A percentile compares a stretch with the other conserved stretches of the same genome.
Conservation (phyloP, 768 basidiomycete genomes). For the Rhodocollybia butyracea region DNA sequence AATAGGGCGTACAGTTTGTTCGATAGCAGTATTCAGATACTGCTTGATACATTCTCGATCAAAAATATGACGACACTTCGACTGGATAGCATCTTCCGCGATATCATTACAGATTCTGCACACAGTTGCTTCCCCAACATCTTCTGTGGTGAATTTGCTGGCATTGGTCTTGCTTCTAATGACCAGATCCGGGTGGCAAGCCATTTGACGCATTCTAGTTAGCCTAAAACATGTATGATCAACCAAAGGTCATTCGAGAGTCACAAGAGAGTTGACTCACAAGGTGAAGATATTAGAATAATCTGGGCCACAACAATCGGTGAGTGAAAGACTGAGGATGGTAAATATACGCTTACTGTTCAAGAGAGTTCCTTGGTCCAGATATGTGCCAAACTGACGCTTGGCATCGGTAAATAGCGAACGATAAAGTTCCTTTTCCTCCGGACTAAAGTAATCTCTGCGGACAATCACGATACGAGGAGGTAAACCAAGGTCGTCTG, state of each 20-base stretch:
- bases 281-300: constrained; percentile 89
- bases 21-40: constrained; percentile 76
- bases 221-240: constrained; percentile 46
- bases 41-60: constrained; percentile 95
- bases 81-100: constrained; percentile 95
- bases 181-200: constrained; percentile 92
- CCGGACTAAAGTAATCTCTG: constrained; percentile 90
- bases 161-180: constrained; percentile 81
- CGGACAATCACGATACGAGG: constrained; percentile 88
- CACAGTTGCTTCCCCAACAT: constrained; percentile 72
- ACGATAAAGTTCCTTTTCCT: constrained; percentile 93
- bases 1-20: constrained; percentile 47
- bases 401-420: constrained; percentile 92
- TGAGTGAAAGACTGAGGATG: not conserved
- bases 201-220: constrained; percentile 95
- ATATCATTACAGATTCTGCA: constrained; percentile 97
- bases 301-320: constrained; percentile 39
- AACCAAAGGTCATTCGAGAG: not conserved
- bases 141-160: constrained; percentile 52
- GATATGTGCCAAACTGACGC: constrained; percentile 87
- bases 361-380: constrained; percentile 84
- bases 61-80: constrained; percentile 91
- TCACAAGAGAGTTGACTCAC: constrained; percentile 33
- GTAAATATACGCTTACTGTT: constrained; percentile 64
- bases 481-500: constrained; percentile 94